Conservation (phyloP, 2,329 filamentous ascomycete species). For the Pyricularia sp. region DNA sequence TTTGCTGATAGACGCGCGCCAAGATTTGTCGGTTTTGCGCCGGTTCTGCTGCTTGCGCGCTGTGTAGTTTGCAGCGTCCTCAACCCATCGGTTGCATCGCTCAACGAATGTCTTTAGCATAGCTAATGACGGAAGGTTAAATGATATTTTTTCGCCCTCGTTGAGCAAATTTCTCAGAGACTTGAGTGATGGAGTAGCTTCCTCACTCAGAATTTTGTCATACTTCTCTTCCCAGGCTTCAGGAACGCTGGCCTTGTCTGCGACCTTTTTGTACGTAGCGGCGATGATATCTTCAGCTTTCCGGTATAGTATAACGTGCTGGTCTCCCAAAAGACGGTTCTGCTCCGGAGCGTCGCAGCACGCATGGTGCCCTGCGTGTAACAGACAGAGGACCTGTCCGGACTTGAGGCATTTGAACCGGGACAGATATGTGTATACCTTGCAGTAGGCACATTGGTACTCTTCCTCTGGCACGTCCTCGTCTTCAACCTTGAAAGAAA, state of each 20-base stretch:
- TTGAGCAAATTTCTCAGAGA: conserved; percentile 68
- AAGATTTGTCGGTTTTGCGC: conserved; percentile 83
- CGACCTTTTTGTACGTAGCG: conserved; percentile 57
- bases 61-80: conserved; percentile 91
- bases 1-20: conserved; percentile 58
- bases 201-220: conserved; percentile 70
- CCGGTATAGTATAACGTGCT: conserved; percentile 67
- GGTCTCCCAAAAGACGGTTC: conserved; percentile 53
- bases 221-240: conserved; percentile 88
- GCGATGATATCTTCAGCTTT: conserved; percentile 60
- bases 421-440: conserved; percentile 81
- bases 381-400: conserved; percentile 69
- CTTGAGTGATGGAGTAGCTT: conserved; percentile 75
- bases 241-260: conserved; percentile 75
- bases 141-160: conserved; percentile 94
- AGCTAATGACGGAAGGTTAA: conserved; percentile 69
- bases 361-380: conserved; percentile 66
- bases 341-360: conserved; percentile 62
- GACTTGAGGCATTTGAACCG: conserved; percentile 75
- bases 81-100: conserved; percentile 93
- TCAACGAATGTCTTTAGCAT: conserved; percentile 83
- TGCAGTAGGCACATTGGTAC: conserved; percentile 84
- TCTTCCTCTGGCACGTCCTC: conserved; percentile 78
- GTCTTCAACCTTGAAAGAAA: conserved; percentile 54
- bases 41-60: conserved; percentile 96